Evolutionary conservation across 2,329 filamentous ascomycete species (phyloP).

Genomic region (Fusarium sacchari): DNA sequence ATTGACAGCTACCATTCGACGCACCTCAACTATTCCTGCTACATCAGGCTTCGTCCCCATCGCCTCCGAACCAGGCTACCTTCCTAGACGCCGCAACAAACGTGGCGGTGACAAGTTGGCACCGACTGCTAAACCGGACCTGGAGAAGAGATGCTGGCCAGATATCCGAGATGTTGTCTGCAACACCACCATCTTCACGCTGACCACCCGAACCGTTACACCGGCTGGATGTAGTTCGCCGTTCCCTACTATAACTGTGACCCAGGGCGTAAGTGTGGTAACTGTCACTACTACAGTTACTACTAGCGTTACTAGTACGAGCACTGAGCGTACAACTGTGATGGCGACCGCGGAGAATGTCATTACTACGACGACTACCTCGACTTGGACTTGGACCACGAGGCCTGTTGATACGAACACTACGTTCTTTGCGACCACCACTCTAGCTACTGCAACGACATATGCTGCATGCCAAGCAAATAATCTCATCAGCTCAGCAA

Average conservation of each 20-base stretch:
- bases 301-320: neutral
- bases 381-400: neutral
- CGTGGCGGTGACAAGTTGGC: accelerated
- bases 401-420: neutral
- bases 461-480: neutral
- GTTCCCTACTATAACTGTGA: neutral
- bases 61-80: neutral
- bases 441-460: neutral
- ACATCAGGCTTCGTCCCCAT: neutral
- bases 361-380: neutral
- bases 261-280: neutral
- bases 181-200: neutral
- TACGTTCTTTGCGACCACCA: neutral
- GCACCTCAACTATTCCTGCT: neutral
- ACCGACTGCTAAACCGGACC: no score
- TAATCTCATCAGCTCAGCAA: neutral
- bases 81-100: neutral
- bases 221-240: neutral
- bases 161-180: neutral
- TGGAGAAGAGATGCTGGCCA: neutral
- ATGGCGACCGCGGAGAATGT: neutral
- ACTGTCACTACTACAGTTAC: neutral
- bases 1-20: neutral
- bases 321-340: neutral
- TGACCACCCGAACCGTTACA: neutral